phyloP scores from a whole-genome alignment of 495 filamentous ascomycete genomes.

The Penicillium fimorum region DNA sequence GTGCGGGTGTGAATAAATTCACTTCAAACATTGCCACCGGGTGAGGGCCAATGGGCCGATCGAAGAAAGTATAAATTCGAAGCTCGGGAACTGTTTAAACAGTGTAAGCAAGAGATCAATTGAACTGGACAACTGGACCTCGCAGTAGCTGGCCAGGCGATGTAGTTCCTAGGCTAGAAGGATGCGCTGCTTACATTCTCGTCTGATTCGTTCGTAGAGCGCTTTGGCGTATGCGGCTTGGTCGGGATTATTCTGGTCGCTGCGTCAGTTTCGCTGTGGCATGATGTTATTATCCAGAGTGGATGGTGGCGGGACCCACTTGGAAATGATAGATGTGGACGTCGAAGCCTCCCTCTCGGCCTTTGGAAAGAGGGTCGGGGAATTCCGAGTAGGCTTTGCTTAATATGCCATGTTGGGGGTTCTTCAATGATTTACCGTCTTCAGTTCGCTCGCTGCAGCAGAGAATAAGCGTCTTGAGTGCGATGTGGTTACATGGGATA shows the following conservation, averaged over 20 bases:
- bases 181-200: constrained; percentile 63
- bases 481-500: constrained; percentile 10
- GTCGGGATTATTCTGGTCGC: constrained; percentile 50
- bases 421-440: constrained; percentile 66
- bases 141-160: background rate
- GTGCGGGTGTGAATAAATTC: constrained; percentile 77
- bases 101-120: constrained; percentile 1
- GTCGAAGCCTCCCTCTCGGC: constrained; percentile 62
- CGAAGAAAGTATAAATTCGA: constrained; percentile 75
- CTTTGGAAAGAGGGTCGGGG: constrained; percentile 60
- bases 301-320: constrained; percentile 20
- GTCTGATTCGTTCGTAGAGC: constrained; percentile 73
- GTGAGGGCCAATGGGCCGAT: constrained; percentile 78
- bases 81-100: constrained; percentile 71
- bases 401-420: constrained; percentile 53
- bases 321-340: constrained; percentile 78
- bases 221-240: constrained; percentile 66
- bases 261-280: background rate
- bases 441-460: constrained; percentile 44
- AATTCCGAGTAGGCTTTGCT: constrained; percentile 68
- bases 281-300: background rate
- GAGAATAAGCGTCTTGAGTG: background rate
- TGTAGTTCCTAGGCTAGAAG: background rate
- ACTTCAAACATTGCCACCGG: constrained; percentile 88
- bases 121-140: background rate